Percentiles rank a stretch among this genome's conserved stretches.
Conservation (phyloP, 2,329 filamentous ascomycete genomes). For the Cladobotryum mycophilum region DNA sequence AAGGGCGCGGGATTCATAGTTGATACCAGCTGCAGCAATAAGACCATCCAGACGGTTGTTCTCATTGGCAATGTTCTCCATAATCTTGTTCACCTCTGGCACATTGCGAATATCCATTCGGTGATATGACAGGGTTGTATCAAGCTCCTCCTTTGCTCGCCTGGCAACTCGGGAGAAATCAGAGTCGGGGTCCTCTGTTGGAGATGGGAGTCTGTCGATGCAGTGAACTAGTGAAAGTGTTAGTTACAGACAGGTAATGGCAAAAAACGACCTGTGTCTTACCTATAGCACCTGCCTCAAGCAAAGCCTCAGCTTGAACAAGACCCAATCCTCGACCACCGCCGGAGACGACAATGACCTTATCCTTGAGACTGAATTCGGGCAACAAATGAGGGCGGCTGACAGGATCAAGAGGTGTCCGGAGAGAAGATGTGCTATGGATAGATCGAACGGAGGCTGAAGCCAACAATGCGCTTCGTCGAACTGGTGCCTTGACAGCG, state of each 20-base stretch:
- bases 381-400: constrained; percentile 41
- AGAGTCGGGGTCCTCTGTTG: constrained; percentile 35
- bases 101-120: constrained; percentile 76
- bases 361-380: constrained; percentile 70
- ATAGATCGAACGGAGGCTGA: constrained; percentile 16
- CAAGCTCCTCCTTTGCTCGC: constrained; percentile 57
- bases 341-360: constrained; percentile 70
- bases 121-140: constrained; percentile 64
- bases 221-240: constrained; percentile 50
- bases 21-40: constrained; percentile 63
- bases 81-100: constrained; percentile 56
- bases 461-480: constrained; percentile 6
- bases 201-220: constrained; percentile 55
- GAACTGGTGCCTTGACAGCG: constrained; percentile 2
- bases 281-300: constrained; percentile 72
- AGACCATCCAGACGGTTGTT: constrained; percentile 74
- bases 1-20: constrained; percentile 76
- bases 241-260: neutral
- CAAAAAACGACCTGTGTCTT: constrained; percentile 5
- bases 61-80: constrained; percentile 61
- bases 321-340: constrained; percentile 72
- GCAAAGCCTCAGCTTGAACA: constrained; percentile 68
- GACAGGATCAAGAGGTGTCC: constrained; percentile 14
- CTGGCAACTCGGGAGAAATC: constrained; percentile 61
- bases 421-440: constrained; percentile 16